Evolutionary conservation across 2,329 filamentous ascomycete genomes (phyloP), one percentile per base, ranked within the genome.

Genomic region (Ceratocystis diversiconidia): DNA sequence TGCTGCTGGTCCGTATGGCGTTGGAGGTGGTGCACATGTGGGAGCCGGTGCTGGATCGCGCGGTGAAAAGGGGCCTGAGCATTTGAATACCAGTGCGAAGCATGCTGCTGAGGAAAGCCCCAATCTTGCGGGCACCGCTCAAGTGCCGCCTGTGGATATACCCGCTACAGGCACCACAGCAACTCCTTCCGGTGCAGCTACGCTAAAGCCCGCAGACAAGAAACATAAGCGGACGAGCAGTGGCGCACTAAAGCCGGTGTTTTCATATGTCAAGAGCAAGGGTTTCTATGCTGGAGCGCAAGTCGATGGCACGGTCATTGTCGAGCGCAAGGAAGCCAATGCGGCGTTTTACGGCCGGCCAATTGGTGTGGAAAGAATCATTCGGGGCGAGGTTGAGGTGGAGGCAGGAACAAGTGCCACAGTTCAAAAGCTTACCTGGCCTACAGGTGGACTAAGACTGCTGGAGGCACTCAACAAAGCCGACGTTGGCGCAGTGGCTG

Each of bases 271-370:
- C 76, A 96, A 95, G 77, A 92, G 87, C 61, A 84, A 90, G 63
- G 92, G 92, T 3, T 85, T 96, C 70, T 96, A 95, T 72, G 91
- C 89, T 1, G 90, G 90, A 36, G 82, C 95, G 0, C 88, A 92
- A 71, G 81, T 95, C 43, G 91, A 96, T 71, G 92, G 92, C 30
- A 95, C 90, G 0, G 83, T 95, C 10, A 81, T 96, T 61, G 88
- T 92, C 30, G 89, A 95, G 74, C 84, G 91, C 62, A 86, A 83
- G n/a, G 89, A 92, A 66, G 92, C 92, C 72, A 96, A 96, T 71
- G 87, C 90, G 63, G 82, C 83, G 5, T 96, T 96, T 72, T 96
- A 95, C 73, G 87, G 87, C 25, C 79, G 88, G n/a, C 70, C 72
- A 3, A 71, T 82, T 28, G 70, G 76, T 0, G 79, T 78, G 0